Base-by-base conservation (phyloP, 176 grass and related monocot genomes). In the Rhynchospora breviuscula region DNA sequence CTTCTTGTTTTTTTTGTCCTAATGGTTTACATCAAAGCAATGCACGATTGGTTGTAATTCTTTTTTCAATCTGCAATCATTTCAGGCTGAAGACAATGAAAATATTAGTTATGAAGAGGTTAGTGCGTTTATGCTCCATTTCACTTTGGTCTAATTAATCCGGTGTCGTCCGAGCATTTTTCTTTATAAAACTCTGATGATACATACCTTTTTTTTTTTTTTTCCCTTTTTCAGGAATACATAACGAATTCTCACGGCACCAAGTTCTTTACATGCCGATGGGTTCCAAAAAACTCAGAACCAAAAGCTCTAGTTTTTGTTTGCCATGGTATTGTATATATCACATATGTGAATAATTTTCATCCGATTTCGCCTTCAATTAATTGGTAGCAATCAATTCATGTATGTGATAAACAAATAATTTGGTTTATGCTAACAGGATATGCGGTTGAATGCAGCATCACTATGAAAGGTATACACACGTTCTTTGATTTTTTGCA, bases 401-500 rank as follows among this genome's bases (percentile, higher is more conserved):
- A 29, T 40, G 35, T 40, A 40, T 40, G 4, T 40, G 3, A 40
- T 40, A 4, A 40, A 1, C 26, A 40, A 44, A 66, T 57, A 3
- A 12, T 71, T 74, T 17, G 19, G 67, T 87, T 40, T 84, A 75
- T 53, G 22, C 35, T 40, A 0, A 40, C 43, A 94, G 92, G 92
- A 11, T 97, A 97, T 79, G 94, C 94, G 0, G 87, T 97, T 68
- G 94, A 97, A 82, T 97, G 94, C 86, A 88, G 89, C 73, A 85
- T 97, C 22, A 90, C 94, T 3, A 97, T 97, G 94, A 87, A 83
- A 70, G 91, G 88, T 84, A 73, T 7, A 18, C 17, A 75, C 53
- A 63, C 46, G 8, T 17, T 53, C 10, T 67, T 49, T 83, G 40
- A 83, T 40, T 40, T 40, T 40, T 40, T 40, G 2, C 4, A 40